Percentiles rank a stretch among this genome's conserved stretches.
Evolutionary conservation across 495 filamentous ascomycete species (phyloP).

Genomic region (Neurospora discreta): DNA sequence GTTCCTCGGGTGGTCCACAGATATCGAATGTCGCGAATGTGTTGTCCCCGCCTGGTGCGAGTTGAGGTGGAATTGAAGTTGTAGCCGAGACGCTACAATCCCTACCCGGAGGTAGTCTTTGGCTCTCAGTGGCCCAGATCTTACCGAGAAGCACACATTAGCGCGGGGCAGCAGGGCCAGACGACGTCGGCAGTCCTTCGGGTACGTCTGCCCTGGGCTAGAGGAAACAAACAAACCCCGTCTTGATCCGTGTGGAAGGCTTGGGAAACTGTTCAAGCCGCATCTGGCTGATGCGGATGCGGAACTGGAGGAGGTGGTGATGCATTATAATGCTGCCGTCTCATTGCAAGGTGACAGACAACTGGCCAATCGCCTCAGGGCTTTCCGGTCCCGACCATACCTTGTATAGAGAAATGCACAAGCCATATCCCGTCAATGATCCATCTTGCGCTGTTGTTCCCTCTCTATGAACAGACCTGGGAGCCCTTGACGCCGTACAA

Average conservation of each 20-base stretch:
- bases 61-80: neutral
- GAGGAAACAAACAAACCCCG: neutral
- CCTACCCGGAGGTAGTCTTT: neutral
- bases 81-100: neutral
- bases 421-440: neutral
- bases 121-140: neutral
- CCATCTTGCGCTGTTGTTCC: neutral
- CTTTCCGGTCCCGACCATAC: neutral
- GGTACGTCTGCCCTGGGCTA: neutral
- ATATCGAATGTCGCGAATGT: neutral
- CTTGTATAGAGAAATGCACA: neutral
- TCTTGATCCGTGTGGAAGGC: neutral
- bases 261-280: neutral
- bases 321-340: neutral
- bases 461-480: neutral
- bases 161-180: neutral
- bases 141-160: neutral
- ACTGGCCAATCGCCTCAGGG: neutral
- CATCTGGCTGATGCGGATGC: neutral
- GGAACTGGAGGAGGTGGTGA: neutral
- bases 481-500: neutral
- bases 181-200: neutral
- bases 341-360: neutral
- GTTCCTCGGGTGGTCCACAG: neutral
- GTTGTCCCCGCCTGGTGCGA: neutral